Base-by-base conservation (phyloP, 2,329 filamentous ascomycete genomes). In the Talaromyces atroroseus region DNA sequence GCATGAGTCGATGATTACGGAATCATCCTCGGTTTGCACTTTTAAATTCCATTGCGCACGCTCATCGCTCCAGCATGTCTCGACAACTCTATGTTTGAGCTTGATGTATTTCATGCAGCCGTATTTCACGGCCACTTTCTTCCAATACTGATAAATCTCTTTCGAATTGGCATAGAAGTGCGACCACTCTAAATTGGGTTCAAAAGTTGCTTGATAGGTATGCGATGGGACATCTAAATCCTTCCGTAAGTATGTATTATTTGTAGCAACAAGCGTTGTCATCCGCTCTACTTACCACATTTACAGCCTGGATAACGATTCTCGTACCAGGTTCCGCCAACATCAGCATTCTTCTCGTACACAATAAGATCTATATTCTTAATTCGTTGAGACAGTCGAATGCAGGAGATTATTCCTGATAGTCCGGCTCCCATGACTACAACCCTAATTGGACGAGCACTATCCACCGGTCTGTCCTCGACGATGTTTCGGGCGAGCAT, bases 81-180 rank as follows among this genome's bases (percentile, higher is more conserved):
- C 60, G 2, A 64, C 49, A 11, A 72, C 64, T 21, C 60, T 62
- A 34, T 63, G 63, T 6, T 63, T 54, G 2, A 70, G 51, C 16
- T 63, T 61, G 32, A 70, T 64, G 49, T 66, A 65, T 55, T 66
- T 64, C 21, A 58, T 57, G 29, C 68, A 61, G 5, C 64, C 62
- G 24, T 65, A 62, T 23, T 68, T 60, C 11, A 63, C 52, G 11
- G 60, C 65, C 16, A 68, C 52, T 3, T 49, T 49, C 38, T 64
- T 63, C 59, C 68, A 62, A 49, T 70, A 71, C 24, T 64, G 36
- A 48, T 64, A 59, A 20, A 70, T 67, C 56, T 71, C 66, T 3
- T 60, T 49, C 6, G 64, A 61, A 14, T 57, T 45, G 1, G 64
- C 64, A 40, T 68, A 69, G 56, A 61, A 64, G 14, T 60, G 52